phyloP scores from a whole-genome alignment of 352 stramenopile genomes.

The Halophytophthora polymorphica region DNA sequence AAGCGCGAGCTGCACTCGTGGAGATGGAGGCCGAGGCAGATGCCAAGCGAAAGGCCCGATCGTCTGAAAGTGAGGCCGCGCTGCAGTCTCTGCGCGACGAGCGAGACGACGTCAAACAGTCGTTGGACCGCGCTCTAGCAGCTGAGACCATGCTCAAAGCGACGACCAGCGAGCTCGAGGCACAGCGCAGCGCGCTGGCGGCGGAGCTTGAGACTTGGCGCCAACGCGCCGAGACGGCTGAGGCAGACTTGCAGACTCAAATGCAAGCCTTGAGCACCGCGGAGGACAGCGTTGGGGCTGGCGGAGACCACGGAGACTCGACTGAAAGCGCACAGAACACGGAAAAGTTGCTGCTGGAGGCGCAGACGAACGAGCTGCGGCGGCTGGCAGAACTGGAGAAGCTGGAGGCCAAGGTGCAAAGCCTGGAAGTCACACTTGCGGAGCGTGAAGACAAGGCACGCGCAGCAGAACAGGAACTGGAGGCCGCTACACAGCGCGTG shows the following conservation, averaged over 20 bases:
- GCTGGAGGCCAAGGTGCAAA: conserved; percentile 58
- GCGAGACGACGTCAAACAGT: conserved; percentile 34
- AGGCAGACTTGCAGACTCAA: conserved; percentile 25
- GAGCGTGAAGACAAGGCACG: conserved; percentile 24
- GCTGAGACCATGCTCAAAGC: conserved; percentile 32
- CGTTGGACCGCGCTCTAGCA: conserved; percentile 33
- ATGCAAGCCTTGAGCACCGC: background rate
- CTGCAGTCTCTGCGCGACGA: conserved; percentile 39
- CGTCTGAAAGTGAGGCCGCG: conserved; percentile 23
- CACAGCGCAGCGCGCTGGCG: conserved; percentile 29
- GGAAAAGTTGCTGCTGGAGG: conserved; percentile 59
- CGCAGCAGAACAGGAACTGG: conserved; percentile 38
- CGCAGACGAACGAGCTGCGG: conserved; percentile 71
- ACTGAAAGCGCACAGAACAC: conserved; percentile 27
- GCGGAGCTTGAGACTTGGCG: conserved; percentile 42
- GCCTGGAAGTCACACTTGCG: conserved; percentile 37
- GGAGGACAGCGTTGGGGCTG: conserved; percentile 12
- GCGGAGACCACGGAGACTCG: conserved; percentile 11
- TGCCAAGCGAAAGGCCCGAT: conserved; percentile 36
- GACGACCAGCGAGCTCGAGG: conserved; percentile 28
- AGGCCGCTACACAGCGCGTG: conserved; percentile 35
- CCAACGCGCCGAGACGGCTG: conserved; percentile 21
- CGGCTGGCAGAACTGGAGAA: conserved; percentile 68
- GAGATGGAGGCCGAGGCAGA: conserved; percentile 50
- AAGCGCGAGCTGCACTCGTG: conserved; percentile 34